These are phyloP conservation scores for Tolypocladium endophyticum DNA, from an alignment of 2,329 filamentous ascomycete species.

Conservation along the genomic window DNA sequence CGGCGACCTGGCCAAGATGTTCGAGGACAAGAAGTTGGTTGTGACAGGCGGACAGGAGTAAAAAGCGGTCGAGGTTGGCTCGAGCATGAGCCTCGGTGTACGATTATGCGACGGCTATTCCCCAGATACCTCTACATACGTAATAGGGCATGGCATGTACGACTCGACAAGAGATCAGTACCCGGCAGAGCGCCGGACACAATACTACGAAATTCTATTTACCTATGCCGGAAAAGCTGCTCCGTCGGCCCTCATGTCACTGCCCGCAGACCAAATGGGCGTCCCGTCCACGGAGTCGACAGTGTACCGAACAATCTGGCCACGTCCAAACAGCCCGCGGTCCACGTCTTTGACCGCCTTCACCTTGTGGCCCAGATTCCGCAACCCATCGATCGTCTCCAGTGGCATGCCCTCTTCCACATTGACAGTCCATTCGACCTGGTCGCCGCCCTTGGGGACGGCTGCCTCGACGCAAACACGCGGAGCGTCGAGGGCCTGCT, in stretches of 20 bases:
- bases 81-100: conserved; percentile 7
- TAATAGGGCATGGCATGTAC: neutral
- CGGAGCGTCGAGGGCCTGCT: conserved; percentile 83
- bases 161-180: neutral
- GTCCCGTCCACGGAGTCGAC: conserved; percentile 58
- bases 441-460: conserved; percentile 50
- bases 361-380: conserved; percentile 61
- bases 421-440: conserved; percentile 55
- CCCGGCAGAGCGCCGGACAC: neutral
- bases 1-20: conserved; percentile 80
- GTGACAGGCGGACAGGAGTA: conserved; percentile 36
- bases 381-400: conserved; percentile 57
- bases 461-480: conserved; percentile 78
- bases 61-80: conserved; percentile 15
- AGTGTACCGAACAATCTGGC: conserved; percentile 74
- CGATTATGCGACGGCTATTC: conserved; percentile 4
- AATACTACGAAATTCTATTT: neutral
- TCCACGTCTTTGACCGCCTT: conserved; percentile 53
- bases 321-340: conserved; percentile 68
- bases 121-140: neutral
- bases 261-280: conserved; percentile 76
- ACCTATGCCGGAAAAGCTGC: conserved; percentile 41
- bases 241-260: conserved; percentile 81
- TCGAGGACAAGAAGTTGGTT: conserved; percentile 88
- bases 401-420: conserved; percentile 73